A percentile compares a stretch with the other conserved stretches of the same genome.
phyloP scores from a whole-genome alignment of 2,329 filamentous ascomycete genomes.

The Calonectria pauciramosa region DNA sequence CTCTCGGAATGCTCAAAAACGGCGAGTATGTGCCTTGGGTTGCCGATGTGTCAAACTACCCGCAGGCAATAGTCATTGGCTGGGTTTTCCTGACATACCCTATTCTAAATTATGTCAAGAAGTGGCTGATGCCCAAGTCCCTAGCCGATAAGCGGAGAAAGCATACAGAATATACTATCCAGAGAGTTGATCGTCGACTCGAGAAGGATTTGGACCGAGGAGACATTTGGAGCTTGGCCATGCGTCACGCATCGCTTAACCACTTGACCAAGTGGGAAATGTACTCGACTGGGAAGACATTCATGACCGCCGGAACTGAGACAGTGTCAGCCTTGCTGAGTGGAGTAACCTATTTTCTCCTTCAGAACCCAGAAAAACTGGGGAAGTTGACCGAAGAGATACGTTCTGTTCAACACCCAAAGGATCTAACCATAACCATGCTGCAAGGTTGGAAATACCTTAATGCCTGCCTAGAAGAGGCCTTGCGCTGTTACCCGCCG shows the following conservation, averaged over 20 bases:
- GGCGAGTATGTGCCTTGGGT: background rate
- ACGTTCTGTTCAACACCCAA: background rate
- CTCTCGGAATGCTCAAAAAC: background rate
- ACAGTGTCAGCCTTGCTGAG: conserved; percentile 7
- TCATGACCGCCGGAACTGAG: conserved; percentile 10
- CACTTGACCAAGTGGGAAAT: conserved; percentile 6
- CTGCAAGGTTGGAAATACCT: background rate
- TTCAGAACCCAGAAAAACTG: background rate
- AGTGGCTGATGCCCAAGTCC: background rate
- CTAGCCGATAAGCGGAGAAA: background rate
- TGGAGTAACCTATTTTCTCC: conserved; percentile 7
- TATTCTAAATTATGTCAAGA: background rate
- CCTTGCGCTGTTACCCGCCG: background rate
- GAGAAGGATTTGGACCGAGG: conserved; percentile 4
- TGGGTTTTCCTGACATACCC: background rate
- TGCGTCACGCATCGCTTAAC: background rate
- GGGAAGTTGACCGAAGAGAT: background rate
- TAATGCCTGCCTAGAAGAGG: conserved; percentile 9
- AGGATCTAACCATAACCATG: background rate
- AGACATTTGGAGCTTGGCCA: conserved; percentile 16
- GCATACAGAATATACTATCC: background rate
- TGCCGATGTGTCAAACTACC: background rate
- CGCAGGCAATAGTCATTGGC: background rate
- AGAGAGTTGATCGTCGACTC: background rate
- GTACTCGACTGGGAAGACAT: conserved; percentile 1